Evolutionary conservation across 2,329 filamentous ascomycete genomes (phyloP).

Genomic region (Aspergillus neoniger): DNA sequence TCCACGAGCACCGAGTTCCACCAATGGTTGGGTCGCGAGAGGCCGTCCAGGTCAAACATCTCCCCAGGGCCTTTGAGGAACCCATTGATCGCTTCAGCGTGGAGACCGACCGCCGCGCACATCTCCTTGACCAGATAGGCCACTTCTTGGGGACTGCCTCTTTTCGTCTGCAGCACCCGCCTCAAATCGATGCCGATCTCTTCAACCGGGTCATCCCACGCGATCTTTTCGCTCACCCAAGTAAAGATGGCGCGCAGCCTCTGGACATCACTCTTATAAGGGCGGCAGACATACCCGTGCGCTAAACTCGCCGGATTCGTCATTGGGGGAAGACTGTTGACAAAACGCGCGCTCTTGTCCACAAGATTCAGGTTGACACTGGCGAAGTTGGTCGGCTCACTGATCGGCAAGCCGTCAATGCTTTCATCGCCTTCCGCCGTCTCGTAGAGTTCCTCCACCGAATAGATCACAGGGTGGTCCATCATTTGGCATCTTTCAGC

Average conservation of each 20-base stretch:
- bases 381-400: slow-evolving; percentile 77
- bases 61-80: slow-evolving; percentile 92
- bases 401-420: slow-evolving; percentile 79
- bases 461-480: slow-evolving; percentile 82
- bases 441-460: slow-evolving; percentile 84
- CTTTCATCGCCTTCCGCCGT: slow-evolving; percentile 87
- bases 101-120: slow-evolving; percentile 85
- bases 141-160: slow-evolving; percentile 86
- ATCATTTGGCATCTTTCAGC: slow-evolving; percentile 92
- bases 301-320: slow-evolving; percentile 81
- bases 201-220: slow-evolving; percentile 93
- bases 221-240: slow-evolving; percentile 92
- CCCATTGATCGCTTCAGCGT: slow-evolving; percentile 82
- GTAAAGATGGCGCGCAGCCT: slow-evolving; percentile 92
- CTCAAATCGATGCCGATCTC: slow-evolving; percentile 75
- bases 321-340: slow-evolving; percentile 77
- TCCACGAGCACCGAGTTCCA: slow-evolving; percentile 96
- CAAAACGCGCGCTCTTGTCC: slow-evolving; percentile 92
- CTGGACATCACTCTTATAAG: slow-evolving; percentile 92
- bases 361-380: slow-evolving; percentile 80
- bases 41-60: slow-evolving; percentile 72
- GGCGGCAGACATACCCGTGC: slow-evolving; percentile 88
- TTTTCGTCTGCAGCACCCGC: slow-evolving; percentile 78
- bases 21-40: slow-evolving; percentile 91
- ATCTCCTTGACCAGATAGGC: slow-evolving; percentile 86